A percentile compares a stretch with the other conserved stretches of the same genome.
These are phyloP conservation scores for Pezizomycotina sp. DNA, from an alignment of 2,329 filamentous ascomycete species.

Conservation along the genomic window DNA sequence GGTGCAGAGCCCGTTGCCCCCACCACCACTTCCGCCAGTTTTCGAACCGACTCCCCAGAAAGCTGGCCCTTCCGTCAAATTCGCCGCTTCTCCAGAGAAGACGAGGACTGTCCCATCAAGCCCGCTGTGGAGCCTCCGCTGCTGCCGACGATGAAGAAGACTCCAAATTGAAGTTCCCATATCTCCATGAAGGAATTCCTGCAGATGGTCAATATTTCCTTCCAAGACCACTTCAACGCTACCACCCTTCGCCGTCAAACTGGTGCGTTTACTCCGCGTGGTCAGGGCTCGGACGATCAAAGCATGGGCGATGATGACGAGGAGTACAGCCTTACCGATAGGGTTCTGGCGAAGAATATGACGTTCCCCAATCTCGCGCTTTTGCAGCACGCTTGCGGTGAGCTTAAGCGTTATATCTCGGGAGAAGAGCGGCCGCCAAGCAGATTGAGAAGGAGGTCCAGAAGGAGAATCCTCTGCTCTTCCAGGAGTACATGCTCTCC, in stretches of 20 bases:
- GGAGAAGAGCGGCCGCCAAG: constrained; percentile 72
- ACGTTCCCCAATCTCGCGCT: constrained; percentile 25
- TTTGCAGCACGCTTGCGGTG: constrained; percentile 53
- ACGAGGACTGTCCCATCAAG: constrained; percentile 27
- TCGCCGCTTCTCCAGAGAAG: constrained; percentile 29
- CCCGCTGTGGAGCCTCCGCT: constrained; percentile 4
- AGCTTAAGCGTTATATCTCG: constrained; percentile 91
- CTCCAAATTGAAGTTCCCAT: constrained; percentile 27
- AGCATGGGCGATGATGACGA: constrained; percentile 19
- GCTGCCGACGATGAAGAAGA: constrained; percentile 39
- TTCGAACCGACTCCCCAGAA: constrained; percentile 15
- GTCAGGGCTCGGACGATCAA: constrained; percentile 31
- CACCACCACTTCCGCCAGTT: constrained; percentile 34
- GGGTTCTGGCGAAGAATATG: background rate
- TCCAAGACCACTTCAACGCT: constrained; percentile 86
- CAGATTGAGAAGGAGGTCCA: constrained; percentile 81
- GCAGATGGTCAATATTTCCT: constrained; percentile 87
- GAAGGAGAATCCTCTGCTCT: constrained; percentile 77
- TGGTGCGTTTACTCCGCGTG: constrained; percentile 21
- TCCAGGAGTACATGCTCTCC: constrained; percentile 81
- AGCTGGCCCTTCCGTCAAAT: background rate
- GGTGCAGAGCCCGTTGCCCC: constrained; percentile 32
- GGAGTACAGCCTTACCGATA: constrained; percentile 3
- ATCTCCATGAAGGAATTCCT: constrained; percentile 86
- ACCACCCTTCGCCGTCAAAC: constrained; percentile 57